Evolutionary conservation across 495 filamentous ascomycete genomes (phyloP).

Genomic region (Aspergillus funiculosus): DNA sequence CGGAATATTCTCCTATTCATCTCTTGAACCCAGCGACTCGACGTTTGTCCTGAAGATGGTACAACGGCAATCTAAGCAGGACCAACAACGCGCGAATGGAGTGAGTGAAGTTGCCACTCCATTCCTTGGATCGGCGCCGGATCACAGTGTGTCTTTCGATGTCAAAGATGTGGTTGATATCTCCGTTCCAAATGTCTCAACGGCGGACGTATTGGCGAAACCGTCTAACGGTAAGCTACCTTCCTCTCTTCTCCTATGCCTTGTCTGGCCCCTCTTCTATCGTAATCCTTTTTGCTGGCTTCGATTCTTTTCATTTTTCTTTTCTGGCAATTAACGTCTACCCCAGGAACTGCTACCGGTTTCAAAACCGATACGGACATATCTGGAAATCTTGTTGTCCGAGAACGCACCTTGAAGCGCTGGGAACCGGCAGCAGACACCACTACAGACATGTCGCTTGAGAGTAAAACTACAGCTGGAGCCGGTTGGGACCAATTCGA

Average conservation of each 20-base stretch:
- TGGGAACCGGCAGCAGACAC: constrained; percentile 69
- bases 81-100: constrained; percentile 52
- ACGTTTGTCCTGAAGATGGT: constrained; percentile 79
- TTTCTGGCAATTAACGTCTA: constrained; percentile 3
- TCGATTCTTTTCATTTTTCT: constrained; percentile 6
- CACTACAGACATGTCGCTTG: constrained; percentile 61
- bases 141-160: constrained; percentile 73
- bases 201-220: constrained; percentile 47
- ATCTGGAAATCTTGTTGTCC: constrained; percentile 60
- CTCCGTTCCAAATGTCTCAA: constrained; percentile 50
- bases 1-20: constrained; percentile 60
- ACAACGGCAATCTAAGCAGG: constrained; percentile 50
- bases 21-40: constrained; percentile 51
- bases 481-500: constrained; percentile 91
- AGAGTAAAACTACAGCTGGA: constrained; percentile 40
- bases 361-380: constrained; percentile 91
- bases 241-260: background rate
- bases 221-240: constrained; percentile 62
- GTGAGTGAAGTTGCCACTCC: constrained; percentile 43
- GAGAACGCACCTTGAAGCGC: constrained; percentile 72
- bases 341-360: constrained; percentile 42
- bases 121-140: constrained; percentile 56
- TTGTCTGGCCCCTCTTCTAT: background rate
- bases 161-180: constrained; percentile 69
- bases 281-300: background rate